Percentiles rank a stretch among this genome's conserved stretches.
Evolutionary conservation across 1,284 basidiomycete genomes (phyloP).

Genomic region (Trichosporon sp.): DNA sequence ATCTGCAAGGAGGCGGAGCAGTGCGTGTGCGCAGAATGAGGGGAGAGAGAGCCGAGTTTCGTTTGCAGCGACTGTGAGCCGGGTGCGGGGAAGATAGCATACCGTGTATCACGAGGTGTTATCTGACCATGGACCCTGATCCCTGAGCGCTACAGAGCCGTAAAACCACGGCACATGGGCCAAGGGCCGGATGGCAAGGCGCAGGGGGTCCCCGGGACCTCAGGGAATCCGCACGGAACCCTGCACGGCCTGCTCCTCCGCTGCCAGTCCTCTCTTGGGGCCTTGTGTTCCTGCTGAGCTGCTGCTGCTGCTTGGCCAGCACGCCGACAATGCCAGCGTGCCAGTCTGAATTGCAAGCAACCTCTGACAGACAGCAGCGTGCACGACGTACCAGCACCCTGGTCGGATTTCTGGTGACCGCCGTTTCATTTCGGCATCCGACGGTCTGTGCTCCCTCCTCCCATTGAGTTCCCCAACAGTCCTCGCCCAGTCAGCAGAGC

Average conservation of each 20-base stretch:
- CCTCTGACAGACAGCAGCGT: neutral
- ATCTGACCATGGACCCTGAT: slow-evolving; percentile 10
- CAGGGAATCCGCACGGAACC: neutral
- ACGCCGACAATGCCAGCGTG: no score
- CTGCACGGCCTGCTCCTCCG: neutral
- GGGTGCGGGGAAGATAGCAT: slow-evolving; percentile 13
- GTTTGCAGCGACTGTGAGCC: neutral
- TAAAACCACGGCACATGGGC: slow-evolving; percentile 13
- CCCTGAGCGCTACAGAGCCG: slow-evolving; percentile 10
- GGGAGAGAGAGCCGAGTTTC: slow-evolving; percentile 4
- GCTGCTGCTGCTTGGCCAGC: no score
- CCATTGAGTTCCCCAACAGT: neutral
- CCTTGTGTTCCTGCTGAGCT: no score
- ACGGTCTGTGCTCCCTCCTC: neutral
- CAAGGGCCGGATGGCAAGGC: neutral
- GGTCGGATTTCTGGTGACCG: slow-evolving; percentile 13
- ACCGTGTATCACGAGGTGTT: slow-evolving; percentile 17
- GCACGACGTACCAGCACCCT: slow-evolving; percentile 10
- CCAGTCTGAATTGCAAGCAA: no score
- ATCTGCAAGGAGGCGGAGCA: neutral
- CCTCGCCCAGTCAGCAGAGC: neutral
- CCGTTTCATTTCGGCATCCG: slow-evolving; percentile 16
- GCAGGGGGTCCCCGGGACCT: neutral
- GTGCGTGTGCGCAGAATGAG: neutral
- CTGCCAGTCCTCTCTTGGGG: no score